phyloP scores from a whole-genome alignment of 169 alveolate species.

The Cryptosporidium bovis region DNA sequence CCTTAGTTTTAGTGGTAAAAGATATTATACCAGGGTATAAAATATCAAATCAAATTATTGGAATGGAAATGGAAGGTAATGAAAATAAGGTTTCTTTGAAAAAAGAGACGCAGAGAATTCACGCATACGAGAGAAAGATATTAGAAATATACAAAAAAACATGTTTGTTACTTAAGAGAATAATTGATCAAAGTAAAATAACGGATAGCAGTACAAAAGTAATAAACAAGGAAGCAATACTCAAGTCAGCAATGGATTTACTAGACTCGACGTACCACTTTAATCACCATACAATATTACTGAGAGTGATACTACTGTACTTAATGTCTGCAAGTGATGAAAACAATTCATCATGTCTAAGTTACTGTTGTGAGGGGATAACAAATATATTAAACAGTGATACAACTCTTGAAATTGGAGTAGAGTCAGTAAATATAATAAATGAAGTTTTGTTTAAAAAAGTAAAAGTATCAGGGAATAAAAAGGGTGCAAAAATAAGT shows the following conservation, averaged over 20 bases:
- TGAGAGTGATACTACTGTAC: constrained; percentile 38
- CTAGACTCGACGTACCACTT: constrained; percentile 59
- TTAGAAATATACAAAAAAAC: constrained; percentile 53
- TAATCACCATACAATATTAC: constrained; percentile 44
- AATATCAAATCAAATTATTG: constrained; percentile 43
- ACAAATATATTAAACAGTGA: constrained; percentile 36
- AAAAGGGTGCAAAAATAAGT: not conserved
- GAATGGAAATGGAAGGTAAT: not conserved
- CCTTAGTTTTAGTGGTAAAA: constrained; percentile 38
- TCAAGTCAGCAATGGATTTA: constrained; percentile 22
- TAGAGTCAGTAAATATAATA: constrained; percentile 48
- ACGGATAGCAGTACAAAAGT: not conserved
- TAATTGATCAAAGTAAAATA: not conserved
- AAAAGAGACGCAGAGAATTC: constrained; percentile 37
- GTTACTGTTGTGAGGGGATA: constrained; percentile 56
- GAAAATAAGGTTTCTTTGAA: constrained; percentile 22
- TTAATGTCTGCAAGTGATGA: constrained; percentile 33
- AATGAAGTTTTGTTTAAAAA: constrained; percentile 26
- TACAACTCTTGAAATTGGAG: constrained; percentile 47
- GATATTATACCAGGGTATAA: constrained; percentile 62
- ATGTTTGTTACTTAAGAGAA: constrained; percentile 29
- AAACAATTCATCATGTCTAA: constrained; percentile 7
- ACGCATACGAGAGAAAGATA: constrained; percentile 28
- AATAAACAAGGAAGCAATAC: constrained; percentile 7
- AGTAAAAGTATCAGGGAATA: not conserved